Evolutionary conservation across 257 asterid genomes (phyloP), one percentile per base, ranked within the genome.

Genomic region (Primulina huaijiensis): DNA sequence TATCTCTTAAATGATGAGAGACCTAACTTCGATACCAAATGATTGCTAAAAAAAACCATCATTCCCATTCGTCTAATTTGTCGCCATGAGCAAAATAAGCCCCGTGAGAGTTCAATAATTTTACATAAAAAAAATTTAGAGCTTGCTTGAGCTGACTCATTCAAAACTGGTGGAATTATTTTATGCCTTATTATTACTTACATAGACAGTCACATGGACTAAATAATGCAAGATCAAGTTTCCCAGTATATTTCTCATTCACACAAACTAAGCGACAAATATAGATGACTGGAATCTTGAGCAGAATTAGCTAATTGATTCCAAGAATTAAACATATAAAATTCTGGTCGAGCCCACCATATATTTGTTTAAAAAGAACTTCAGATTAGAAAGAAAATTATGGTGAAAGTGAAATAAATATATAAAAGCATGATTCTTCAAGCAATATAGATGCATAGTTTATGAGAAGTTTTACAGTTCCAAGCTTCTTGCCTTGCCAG

Each of bases 201-300:
- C 7, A 12, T 38, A 8, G 46, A 38, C 46, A 8, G 46, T 12
- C n/a, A 43, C 53, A 11, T 2, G 12, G n/a, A 43, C 17, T 43
- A 50, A 12, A 50, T 6, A 16, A 37, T 53, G 27, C 14, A 68
- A 21, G 43, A 33, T 66, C 17, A 31, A 14, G 29, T 38, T 21
- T 61, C 12, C 29, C 17, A 46, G 33, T 27, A 57, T 56, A 31
- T 56, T 75, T 64, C 64, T 8, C 67, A 8, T 76, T 52, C 57
- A 72, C 69, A 72, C 68, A 63, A 73, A 62, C 81, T 55, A 72
- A 77, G 57, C 2, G 75, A 77, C 78, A 46, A 77, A 69, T 58
- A 5, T 8, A 31, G 69, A 67, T 69, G 78, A 60, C 66, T 21
- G 76, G 82, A 77, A 77, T 77, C 50, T 77, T 69, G 43, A 30